These are phyloP conservation scores for Dovyalis caffra DNA, from an alignment of 345 rosid genomes.

Conservation along the genomic window DNA sequence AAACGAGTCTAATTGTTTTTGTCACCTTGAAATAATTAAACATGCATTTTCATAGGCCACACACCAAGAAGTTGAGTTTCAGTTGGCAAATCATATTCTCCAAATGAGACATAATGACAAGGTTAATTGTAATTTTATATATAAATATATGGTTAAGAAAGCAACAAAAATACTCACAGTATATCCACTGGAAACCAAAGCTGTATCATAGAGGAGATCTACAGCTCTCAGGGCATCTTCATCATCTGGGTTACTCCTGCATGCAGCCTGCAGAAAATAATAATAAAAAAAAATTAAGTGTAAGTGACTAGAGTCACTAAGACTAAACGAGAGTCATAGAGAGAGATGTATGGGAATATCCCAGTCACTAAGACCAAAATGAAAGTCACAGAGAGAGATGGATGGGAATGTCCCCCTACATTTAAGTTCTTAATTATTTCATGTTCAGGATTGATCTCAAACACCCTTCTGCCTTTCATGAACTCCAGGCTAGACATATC, in stretches of 20 bases:
- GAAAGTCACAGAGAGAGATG: not conserved
- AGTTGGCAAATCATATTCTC: no score
- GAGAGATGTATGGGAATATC: not conserved
- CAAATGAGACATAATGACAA: no score
- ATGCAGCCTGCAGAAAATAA: slow-evolving; percentile 63
- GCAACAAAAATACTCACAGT: slow-evolving; percentile 53
- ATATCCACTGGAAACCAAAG: slow-evolving; percentile 89
- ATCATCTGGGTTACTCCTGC: slow-evolving; percentile 61
- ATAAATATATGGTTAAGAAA: not conserved
- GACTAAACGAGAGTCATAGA: not conserved
- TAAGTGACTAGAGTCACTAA: not conserved
- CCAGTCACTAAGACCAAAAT: not conserved
- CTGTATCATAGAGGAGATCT: slow-evolving; percentile 89
- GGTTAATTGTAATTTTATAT: not conserved
- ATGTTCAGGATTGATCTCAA: slow-evolving; percentile 95
- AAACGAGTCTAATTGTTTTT: not conserved
- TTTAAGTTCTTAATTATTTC: slow-evolving; percentile 65
- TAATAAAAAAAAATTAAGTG: not conserved
- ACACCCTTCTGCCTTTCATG: slow-evolving; percentile 96
- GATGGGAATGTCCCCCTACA: slow-evolving; percentile 31
- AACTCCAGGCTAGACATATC: slow-evolving; percentile 78
- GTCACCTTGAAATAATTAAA: not conserved
- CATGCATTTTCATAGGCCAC: not conserved
- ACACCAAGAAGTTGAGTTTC: not conserved
- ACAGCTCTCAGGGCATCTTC: slow-evolving; percentile 78